These are phyloP conservation scores for Collariella sp. DNA, from an alignment of 495 filamentous ascomycete genomes.

Conservation along the genomic window DNA sequence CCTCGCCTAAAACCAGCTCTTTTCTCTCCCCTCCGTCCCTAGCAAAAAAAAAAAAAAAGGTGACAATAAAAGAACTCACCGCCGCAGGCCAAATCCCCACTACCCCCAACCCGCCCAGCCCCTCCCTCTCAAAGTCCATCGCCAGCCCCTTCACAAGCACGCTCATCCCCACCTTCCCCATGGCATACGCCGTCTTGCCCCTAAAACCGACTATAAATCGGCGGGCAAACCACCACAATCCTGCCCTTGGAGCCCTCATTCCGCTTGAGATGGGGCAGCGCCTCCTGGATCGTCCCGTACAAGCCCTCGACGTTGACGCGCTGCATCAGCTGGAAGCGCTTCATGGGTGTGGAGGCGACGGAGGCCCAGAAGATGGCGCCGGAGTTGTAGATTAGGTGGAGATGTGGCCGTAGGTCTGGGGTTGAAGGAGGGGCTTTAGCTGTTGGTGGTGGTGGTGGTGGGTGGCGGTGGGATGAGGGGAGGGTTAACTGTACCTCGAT, in stretches of 20 bases:
- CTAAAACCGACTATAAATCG: conserved; percentile 79
- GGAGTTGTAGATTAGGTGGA: conserved; percentile 74
- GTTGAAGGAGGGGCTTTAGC: neutral
- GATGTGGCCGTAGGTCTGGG: conserved; percentile 49
- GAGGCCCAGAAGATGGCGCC: conserved; percentile 84
- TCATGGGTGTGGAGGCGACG: conserved; percentile 63
- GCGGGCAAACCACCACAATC: conserved; percentile 74
- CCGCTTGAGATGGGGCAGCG: conserved; percentile 47
- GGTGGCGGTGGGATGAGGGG: neutral
- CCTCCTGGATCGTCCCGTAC: conserved; percentile 58
- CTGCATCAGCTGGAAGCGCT: conserved; percentile 78
- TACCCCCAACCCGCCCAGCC: conserved; percentile 57
- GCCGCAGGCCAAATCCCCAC: conserved; percentile 76
- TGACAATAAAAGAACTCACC: conserved; percentile 36
- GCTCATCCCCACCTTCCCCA: conserved; percentile 81
- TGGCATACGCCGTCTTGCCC: conserved; percentile 81
- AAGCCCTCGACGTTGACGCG: conserved; percentile 69
- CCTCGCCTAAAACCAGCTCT: neutral
- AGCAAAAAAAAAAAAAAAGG: neutral
- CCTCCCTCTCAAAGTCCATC: conserved; percentile 71
- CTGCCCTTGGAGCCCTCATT: conserved; percentile 49
- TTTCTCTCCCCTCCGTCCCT: neutral
- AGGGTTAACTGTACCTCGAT: conserved; percentile 38
- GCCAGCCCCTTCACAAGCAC: conserved; percentile 72
- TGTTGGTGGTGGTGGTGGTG: neutral